These are phyloP conservation scores for Aspergillus arachidicola DNA, from an alignment of 2,329 filamentous ascomycete genomes.

Conservation along the genomic window DNA sequence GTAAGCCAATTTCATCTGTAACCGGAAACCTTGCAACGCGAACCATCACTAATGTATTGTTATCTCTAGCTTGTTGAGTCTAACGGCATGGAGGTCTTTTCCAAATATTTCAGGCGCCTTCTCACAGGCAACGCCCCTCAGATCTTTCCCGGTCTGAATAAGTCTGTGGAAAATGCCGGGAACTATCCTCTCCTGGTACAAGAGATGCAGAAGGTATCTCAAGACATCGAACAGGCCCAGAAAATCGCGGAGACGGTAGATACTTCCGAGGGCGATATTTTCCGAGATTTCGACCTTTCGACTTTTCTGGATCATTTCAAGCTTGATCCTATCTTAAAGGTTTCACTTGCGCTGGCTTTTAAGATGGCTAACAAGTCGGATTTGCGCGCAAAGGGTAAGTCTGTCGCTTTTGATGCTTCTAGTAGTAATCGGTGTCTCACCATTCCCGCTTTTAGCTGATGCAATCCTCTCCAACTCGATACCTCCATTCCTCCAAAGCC, in stretches of 20 bases:
- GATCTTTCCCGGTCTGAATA: constrained; percentile 80
- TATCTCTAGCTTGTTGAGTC: constrained; percentile 79
- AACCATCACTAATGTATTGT: background rate
- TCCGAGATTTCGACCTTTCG: constrained; percentile 93
- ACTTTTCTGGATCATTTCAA: constrained; percentile 97
- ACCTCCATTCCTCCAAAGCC: constrained; percentile 72
- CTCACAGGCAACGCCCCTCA: constrained; percentile 87
- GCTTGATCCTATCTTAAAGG: constrained; percentile 84
- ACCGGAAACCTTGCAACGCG: background rate
- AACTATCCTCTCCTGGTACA: constrained; percentile 80
- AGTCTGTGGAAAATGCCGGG: constrained; percentile 72
- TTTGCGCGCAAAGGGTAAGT: constrained; percentile 82
- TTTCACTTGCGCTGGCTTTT: constrained; percentile 84
- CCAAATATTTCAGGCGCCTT: constrained; percentile 91
- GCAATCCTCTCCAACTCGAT: constrained; percentile 84
- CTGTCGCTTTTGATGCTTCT: background rate
- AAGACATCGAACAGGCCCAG: constrained; percentile 77
- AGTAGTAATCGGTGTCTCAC: constrained; percentile 11
- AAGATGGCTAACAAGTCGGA: constrained; percentile 79
- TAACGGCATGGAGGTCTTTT: constrained; percentile 98
- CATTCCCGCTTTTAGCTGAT: constrained; percentile 63
- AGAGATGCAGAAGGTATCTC: constrained; percentile 84
- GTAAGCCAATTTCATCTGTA: constrained; percentile 55
- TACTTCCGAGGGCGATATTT: constrained; percentile 85
- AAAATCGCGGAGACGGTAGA: constrained; percentile 95